These are phyloP conservation scores for Auricularia sp. DNA, from an alignment of 768 basidiomycete genomes.

Conservation along the genomic window DNA sequence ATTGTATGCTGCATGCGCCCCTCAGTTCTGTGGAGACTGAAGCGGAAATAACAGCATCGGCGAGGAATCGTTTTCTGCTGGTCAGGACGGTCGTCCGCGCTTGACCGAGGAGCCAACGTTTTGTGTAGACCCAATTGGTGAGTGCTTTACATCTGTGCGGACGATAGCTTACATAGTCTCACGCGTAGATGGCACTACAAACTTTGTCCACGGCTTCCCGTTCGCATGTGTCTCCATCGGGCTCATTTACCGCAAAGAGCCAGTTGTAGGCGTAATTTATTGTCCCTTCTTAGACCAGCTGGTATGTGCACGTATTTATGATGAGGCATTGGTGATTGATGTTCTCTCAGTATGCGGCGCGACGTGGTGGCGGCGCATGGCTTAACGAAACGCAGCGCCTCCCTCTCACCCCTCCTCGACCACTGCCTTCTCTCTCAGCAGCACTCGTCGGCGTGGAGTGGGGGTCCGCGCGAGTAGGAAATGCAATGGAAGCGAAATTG, in stretches of 20 bases:
- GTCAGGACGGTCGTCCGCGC: slow-evolving; percentile 41
- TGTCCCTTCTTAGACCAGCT: slow-evolving; percentile 86
- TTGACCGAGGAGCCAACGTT: slow-evolving; percentile 87
- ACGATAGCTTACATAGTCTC: neutral
- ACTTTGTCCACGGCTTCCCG: slow-evolving; percentile 80
- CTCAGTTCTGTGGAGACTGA: neutral
- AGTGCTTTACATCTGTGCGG: neutral
- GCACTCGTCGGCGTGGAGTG: slow-evolving; percentile 77
- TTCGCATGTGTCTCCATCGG: slow-evolving; percentile 88
- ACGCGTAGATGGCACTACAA: slow-evolving; percentile 70
- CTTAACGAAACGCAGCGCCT: slow-evolving; percentile 46
- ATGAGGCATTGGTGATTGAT: neutral
- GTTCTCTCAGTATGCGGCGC: neutral
- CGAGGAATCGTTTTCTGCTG: slow-evolving; percentile 83
- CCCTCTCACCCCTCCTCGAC: slow-evolving; percentile 51
- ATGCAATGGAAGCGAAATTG: slow-evolving; percentile 47
- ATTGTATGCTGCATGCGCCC: slow-evolving; percentile 49
- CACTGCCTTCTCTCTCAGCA: slow-evolving; percentile 56
- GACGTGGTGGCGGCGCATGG: slow-evolving; percentile 75
- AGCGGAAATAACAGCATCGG: slow-evolving; percentile 54
- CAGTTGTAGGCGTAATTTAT: slow-evolving; percentile 85
- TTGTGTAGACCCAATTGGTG: slow-evolving; percentile 93
- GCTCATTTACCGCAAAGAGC: slow-evolving; percentile 69
- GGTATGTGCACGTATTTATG: slow-evolving; percentile 27
- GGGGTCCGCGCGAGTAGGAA: slow-evolving; percentile 65